These are phyloP conservation scores for Hyaloperonospora brassicae DNA, from an alignment of 352 stramenopile species.

Conservation along the genomic window DNA sequence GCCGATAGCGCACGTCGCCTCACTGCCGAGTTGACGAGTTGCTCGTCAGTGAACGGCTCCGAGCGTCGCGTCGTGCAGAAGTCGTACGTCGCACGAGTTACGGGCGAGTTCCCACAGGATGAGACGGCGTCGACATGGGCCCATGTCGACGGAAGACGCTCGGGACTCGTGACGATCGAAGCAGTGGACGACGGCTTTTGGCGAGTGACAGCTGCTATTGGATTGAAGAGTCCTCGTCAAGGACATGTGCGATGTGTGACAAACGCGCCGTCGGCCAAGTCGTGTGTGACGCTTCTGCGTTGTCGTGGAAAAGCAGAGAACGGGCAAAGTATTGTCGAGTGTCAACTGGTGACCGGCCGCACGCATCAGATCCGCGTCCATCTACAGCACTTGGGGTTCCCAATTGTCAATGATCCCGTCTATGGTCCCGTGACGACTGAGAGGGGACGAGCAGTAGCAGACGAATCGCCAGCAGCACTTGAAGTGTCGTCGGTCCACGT, in stretches of 20 bases:
- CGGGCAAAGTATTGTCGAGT: slow-evolving; percentile 77
- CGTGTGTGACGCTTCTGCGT: slow-evolving; percentile 36
- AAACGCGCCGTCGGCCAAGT: slow-evolving; percentile 24
- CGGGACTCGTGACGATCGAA: slow-evolving; percentile 15
- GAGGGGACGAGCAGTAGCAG: neutral
- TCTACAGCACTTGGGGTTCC: slow-evolving; percentile 76
- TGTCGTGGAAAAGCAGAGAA: slow-evolving; percentile 15
- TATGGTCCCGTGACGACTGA: slow-evolving; percentile 51
- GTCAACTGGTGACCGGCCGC: slow-evolving; percentile 84
- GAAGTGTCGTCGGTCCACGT: neutral
- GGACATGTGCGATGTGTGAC: slow-evolving; percentile 22
- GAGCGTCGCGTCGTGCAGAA: slow-evolving; percentile 35
- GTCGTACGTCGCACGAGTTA: slow-evolving; percentile 45
- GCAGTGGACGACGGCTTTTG: slow-evolving; percentile 19
- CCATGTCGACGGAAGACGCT: slow-evolving; percentile 9
- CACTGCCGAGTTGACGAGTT: slow-evolving; percentile 31
- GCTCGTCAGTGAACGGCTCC: slow-evolving; percentile 9
- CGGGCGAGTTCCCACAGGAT: slow-evolving; percentile 32
- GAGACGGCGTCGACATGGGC: slow-evolving; percentile 8
- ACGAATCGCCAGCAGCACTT: neutral
- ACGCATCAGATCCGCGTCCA: slow-evolving; percentile 95
- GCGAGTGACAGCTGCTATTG: slow-evolving; percentile 37
- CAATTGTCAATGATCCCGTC: slow-evolving; percentile 92
- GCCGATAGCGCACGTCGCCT: slow-evolving; percentile 33
- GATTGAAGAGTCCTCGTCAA: slow-evolving; percentile 18